Evolutionary conservation across 805 yeast species (phyloP).

Genomic region (Geotrichum ghanense): DNA sequence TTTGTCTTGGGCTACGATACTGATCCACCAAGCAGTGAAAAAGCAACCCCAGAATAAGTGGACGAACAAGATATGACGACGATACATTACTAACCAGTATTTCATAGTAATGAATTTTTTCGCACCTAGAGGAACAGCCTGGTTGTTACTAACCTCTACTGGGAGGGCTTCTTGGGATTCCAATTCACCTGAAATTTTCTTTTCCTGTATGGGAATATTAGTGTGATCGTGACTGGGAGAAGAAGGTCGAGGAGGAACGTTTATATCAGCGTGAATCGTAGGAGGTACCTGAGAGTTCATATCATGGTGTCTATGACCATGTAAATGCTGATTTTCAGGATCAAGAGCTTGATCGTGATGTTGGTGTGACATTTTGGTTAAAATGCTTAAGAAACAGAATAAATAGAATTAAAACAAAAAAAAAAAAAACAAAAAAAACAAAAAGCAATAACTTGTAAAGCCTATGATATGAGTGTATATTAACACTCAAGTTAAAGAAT

Average conservation of each 20-base stretch:
- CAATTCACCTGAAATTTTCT: constrained; percentile 4
- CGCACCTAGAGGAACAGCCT: constrained; percentile 16
- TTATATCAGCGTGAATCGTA: constrained; percentile 12
- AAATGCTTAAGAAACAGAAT: no score
- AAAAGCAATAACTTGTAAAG: no score
- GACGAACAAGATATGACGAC: constrained; percentile 18
- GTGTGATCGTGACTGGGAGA: constrained; percentile 6
- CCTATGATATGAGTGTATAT: no score
- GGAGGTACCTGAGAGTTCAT: constrained; percentile 17
- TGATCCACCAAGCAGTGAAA: constrained; percentile 46
- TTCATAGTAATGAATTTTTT: constrained; percentile 7
- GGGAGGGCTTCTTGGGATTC: constrained; percentile 5
- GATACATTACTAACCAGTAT: background rate
- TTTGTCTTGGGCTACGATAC: constrained; percentile 38
- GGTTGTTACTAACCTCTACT: constrained; percentile 37
- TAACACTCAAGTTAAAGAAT: no score
- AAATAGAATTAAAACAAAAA: no score
- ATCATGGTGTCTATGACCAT: constrained; percentile 21
- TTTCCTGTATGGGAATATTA: constrained; percentile 5
- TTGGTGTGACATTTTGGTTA: background rate
- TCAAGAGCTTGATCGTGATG: constrained; percentile 24
- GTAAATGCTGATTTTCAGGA: constrained; percentile 23
- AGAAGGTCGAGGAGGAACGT: constrained; percentile 12
- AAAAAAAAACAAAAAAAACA: no score
- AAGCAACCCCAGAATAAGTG: constrained; percentile 26